phyloP scores from a whole-genome alignment of 352 stramenopile species.

The Phytophthora cajani region DNA sequence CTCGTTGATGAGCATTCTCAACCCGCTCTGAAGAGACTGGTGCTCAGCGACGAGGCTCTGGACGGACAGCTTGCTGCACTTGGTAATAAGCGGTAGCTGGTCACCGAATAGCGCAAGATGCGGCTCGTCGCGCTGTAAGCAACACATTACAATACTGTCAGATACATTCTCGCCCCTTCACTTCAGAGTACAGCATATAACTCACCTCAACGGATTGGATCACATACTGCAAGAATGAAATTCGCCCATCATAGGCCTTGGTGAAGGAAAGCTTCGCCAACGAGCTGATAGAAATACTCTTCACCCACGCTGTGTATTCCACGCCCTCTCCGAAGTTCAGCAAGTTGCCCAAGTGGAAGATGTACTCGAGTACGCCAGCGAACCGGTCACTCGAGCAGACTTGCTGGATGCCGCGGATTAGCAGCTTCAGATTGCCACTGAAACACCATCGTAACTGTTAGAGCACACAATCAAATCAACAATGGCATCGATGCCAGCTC shows the following conservation, averaged over 20 bases:
- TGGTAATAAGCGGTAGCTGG: slow-evolving; percentile 67
- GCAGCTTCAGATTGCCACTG: slow-evolving; percentile 66
- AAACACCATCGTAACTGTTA: slow-evolving; percentile 1
- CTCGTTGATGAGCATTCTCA: slow-evolving; percentile 64
- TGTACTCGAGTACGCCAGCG: slow-evolving; percentile 67
- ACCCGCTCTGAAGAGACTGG: slow-evolving; percentile 59
- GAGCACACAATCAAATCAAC: not conserved
- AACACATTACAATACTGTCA: slow-evolving; percentile 11
- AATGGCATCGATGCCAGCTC: slow-evolving; percentile 6
- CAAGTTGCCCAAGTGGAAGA: slow-evolving; percentile 76
- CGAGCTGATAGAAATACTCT: slow-evolving; percentile 80
- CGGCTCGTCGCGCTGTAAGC: slow-evolving; percentile 62
- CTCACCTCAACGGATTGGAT: slow-evolving; percentile 76
- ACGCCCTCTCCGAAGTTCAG: slow-evolving; percentile 70
- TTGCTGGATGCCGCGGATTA: slow-evolving; percentile 77
- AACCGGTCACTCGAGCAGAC: slow-evolving; percentile 72
- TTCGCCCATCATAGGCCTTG: slow-evolving; percentile 75
- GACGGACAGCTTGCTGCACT: slow-evolving; percentile 74
- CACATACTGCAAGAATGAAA: slow-evolving; percentile 83
- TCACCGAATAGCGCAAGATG: slow-evolving; percentile 65
- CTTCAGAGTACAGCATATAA: not conserved
- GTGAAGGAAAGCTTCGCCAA: slow-evolving; percentile 82
- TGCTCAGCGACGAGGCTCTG: slow-evolving; percentile 64
- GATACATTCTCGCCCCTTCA: not conserved
- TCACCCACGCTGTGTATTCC: slow-evolving; percentile 50